Conservation (phyloP, 2,329 filamentous ascomycete genomes). For the Hirsutella minnesotensis region DNA sequence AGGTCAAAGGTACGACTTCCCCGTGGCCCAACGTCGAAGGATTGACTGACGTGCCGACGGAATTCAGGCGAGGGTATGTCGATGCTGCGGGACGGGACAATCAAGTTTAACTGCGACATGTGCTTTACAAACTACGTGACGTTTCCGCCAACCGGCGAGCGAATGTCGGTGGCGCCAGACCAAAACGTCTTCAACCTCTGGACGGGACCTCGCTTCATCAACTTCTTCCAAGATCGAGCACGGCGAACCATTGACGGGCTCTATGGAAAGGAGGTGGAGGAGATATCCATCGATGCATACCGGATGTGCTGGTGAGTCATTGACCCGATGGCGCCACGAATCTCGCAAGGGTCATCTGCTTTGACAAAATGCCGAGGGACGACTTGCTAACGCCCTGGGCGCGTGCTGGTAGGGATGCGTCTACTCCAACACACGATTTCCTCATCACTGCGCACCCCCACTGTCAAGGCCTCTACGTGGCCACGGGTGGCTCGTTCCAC, state of each 20-base stretch:
- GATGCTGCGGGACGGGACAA: constrained; percentile 31
- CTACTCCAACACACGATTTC: constrained; percentile 51
- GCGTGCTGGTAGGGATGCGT: constrained; percentile 37
- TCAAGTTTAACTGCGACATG: constrained; percentile 51
- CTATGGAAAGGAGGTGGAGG: constrained; percentile 27
- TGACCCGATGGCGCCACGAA: neutral
- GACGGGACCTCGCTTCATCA: constrained; percentile 25
- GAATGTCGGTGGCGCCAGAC: constrained; percentile 38
- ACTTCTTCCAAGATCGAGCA: constrained; percentile 31
- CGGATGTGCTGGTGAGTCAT: constrained; percentile 32
- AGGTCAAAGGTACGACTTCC: constrained; percentile 26
- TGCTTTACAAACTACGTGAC: constrained; percentile 43
- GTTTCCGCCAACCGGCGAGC: constrained; percentile 32
- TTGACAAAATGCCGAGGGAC: neutral
- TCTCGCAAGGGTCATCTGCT: too few relatives aligned
- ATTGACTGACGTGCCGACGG: neutral
- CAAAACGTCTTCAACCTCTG: constrained; percentile 28
- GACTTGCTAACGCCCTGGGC: constrained; percentile 5
- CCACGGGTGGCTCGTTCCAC: constrained; percentile 52
- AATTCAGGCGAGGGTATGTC: constrained; percentile 28
- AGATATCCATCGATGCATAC: constrained; percentile 27
- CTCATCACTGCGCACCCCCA: constrained; percentile 41
- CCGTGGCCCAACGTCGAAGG: neutral
- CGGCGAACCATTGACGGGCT: constrained; percentile 25
- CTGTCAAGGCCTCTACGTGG: constrained; percentile 43